These are phyloP conservation scores for Coffea eugenioides DNA, from an alignment of 257 asterid genomes.

Conservation along the genomic window DNA sequence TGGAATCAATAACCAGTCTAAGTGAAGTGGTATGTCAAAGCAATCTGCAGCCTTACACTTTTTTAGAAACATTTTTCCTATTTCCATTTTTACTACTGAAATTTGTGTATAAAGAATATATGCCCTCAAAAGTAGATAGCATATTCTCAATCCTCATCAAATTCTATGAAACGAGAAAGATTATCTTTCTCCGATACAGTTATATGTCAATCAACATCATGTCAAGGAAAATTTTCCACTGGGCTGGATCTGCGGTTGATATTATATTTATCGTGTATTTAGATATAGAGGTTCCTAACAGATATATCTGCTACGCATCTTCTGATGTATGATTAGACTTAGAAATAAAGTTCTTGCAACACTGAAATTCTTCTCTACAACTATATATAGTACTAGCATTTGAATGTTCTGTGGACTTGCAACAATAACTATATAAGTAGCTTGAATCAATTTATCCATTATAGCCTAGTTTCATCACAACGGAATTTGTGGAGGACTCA, in stretches of 20 bases:
- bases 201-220: not conserved
- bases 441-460: not conserved
- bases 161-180: not conserved
- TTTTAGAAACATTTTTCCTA: not conserved
- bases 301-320: not conserved
- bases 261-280: not conserved
- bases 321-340: not conserved
- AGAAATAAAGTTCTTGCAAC: not conserved
- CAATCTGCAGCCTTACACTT: not conserved
- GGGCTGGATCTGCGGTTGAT: not conserved
- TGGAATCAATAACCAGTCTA: constrained; percentile 42
- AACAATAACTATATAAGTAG: not conserved
- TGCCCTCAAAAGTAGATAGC: not conserved
- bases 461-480: not conserved
- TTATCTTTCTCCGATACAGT: not conserved
- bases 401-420: not conserved
- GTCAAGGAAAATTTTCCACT: not conserved
- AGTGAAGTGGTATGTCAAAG: constrained; percentile 43
- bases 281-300: no score
- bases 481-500: not conserved
- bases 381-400: not conserved
- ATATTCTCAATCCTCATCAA: no score
- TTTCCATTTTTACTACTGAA: not conserved
- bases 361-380: not conserved
- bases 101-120: not conserved